Evolutionary conservation across 345 rosid species (phyloP), one percentile per base, ranked within the genome.

Genomic region (Ceriops zippeliana): DNA sequence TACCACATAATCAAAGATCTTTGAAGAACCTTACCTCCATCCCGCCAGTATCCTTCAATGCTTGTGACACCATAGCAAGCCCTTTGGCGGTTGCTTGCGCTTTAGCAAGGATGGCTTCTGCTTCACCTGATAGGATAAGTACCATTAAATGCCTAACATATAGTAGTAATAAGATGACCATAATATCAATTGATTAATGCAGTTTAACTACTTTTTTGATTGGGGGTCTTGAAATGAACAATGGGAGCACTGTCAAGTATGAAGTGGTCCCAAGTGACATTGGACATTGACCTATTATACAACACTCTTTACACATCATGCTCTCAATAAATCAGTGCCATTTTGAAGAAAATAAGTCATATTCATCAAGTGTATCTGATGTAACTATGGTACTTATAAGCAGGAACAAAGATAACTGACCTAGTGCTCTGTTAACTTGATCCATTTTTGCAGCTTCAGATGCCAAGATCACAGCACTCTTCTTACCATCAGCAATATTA

Each of bases 1-100:
- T 38, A 9, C 46, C 17, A 56, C 28, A 8, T 0, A 56, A 24
- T 15, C 6, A 22, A 21, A 21, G 30, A 54, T 9, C 27, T 21
- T 22, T 54, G 6, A 54, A 54, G 30, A 52, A 17, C 32, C 84
- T 80, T 66, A 95, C 99, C 90, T 95, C 97, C n/a, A 82, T 72
- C 75, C 99, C 98, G 5, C 96, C 98, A 70, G 75, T 71, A 78
- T 83, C 90, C 74, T 87, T 91, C 17, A 95, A 86, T 35, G 96
- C 58, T 63, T 82, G 81, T 0, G 97, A 91, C 30, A 91, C 82
- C 87, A 85, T 60, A 71, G 74, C 78, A 71, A 95, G 77, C 35
- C 96, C 96, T 78, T 79, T 80, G 16, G 96, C 88, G 47, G 96
- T 89, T 74, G 98, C 97, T 69, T 87, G 79, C 42, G 97, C 92